A percentile compares a stretch with the other conserved stretches of the same genome.
phyloP scores from a whole-genome alignment of 345 rosid species.

The Ailanthus altissimus region DNA sequence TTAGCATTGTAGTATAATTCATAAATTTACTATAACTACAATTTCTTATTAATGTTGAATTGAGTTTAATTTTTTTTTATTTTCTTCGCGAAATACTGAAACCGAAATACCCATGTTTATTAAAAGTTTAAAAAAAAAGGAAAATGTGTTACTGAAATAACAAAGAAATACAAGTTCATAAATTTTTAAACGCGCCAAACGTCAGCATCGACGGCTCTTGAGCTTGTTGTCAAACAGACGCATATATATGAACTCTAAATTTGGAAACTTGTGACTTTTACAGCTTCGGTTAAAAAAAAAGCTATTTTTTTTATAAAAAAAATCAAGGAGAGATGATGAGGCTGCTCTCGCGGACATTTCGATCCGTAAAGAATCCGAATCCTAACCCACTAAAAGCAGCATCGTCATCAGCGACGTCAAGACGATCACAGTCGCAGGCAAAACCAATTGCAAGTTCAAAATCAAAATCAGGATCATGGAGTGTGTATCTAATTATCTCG shows the following conservation, averaged over 20 bases:
- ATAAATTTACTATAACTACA: too few species aligned
- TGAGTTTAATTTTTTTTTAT: too few species aligned
- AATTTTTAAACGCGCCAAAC: not conserved
- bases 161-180: too few species aligned
- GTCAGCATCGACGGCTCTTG: not conserved
- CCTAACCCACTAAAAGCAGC: conserved; percentile 26
- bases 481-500: conserved; percentile 77
- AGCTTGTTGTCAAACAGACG: not conserved
- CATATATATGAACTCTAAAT: not conserved
- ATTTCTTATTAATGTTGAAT: too few species aligned
- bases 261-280: not conserved
- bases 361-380: conserved; percentile 45
- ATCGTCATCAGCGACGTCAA: conserved; percentile 17
- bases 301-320: too few species aligned
- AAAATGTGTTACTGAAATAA: too few species aligned
- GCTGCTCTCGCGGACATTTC: conserved; percentile 53
- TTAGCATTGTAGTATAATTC: too few species aligned
- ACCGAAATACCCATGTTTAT: too few species aligned
- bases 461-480: conserved; percentile 47
- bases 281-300: not conserved
- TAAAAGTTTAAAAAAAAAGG: too few species aligned
- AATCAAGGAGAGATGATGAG: conserved; percentile 30
- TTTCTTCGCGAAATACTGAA: too few species aligned
- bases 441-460: conserved; percentile 19
- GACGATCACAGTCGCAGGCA: conserved; percentile 20